Base-by-base conservation (phyloP, 1,284 basidiomycete genomes). In the Athelia psychrophila region DNA sequence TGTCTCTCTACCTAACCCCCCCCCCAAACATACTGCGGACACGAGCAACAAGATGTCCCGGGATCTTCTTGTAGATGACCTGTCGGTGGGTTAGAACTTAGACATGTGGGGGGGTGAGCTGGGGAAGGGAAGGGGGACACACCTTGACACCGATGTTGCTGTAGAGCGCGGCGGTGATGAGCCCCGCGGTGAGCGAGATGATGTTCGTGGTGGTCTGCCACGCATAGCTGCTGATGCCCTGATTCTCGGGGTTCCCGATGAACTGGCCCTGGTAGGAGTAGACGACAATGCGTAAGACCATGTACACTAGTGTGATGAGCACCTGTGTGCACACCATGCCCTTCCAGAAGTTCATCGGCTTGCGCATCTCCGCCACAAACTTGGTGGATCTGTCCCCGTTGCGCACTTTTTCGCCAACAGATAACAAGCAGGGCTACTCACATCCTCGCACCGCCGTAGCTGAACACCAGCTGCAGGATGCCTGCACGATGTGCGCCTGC, bases 321-420 rank as follows among this genome's bases (percentile, higher is more conserved):
- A 72, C 45, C 60, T 88, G 83, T 0, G 82, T 80, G 30, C 67
- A 64, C 15, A 76, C 69, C 77, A 85, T 84, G 30, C 78, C 81
- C 62, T 86, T 86, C 80, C 83, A 87, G 59, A 88, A 88, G 62
- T 88, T 84, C 76, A 80, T 79, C 0, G 85, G 86, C 2, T 83
- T 74, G 16, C 78, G 73, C 86, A 88, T 88, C 64, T 88, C 85
- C 1, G 82, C 77, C 76, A 88, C 79, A 62, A 87, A 78, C 62
- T 86, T 81, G 10, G 78, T 66, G 58, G 73, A 74, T 27, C 16
- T 42, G n/a, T 35, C 10, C 12, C 10, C 10, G 10, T 35, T 35
- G 33, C 33, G 10, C 10, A 35, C n/a, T n/a, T 12, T 35, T 10
- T n/a, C n/a, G n/a, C 12, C 33, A 35, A 35, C n/a, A n/a, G n/a